Conservation (phyloP, 2,329 filamentous ascomycete genomes). For the Diaporthe capsici region DNA sequence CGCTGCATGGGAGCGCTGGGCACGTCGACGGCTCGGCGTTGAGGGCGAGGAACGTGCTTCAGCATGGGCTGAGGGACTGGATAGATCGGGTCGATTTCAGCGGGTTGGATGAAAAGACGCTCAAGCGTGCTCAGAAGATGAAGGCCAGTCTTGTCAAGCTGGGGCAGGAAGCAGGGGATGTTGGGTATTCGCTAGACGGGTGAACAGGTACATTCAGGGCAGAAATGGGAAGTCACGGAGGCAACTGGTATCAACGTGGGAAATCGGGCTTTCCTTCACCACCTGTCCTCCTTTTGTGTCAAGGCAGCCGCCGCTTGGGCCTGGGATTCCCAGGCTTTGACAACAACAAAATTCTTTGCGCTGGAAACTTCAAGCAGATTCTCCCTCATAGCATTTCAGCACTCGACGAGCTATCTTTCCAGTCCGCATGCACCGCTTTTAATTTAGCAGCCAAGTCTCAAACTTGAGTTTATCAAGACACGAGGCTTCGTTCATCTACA, state of each 20-base stretch:
- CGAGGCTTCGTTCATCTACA: too few species aligned
- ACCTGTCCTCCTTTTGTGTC: not conserved
- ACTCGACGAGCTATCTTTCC: not conserved
- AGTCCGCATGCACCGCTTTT: not conserved
- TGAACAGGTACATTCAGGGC: constrained; percentile 37
- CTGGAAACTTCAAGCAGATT: not conserved
- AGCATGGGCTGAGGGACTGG: constrained; percentile 78
- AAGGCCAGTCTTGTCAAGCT: constrained; percentile 71
- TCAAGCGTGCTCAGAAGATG: constrained; percentile 71
- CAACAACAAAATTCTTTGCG: not conserved
- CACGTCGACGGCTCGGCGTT: constrained; percentile 66
- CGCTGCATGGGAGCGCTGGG: constrained; percentile 78
- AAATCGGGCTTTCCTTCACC: not conserved
- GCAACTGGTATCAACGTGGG: not conserved
- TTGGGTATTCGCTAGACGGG: constrained; percentile 72
- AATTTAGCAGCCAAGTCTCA: too few species aligned
- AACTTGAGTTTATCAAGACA: too few species aligned
- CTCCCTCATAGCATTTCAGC: not conserved
- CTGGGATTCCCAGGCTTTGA: not conserved
- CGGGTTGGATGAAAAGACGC: constrained; percentile 57
- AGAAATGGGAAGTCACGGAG: not conserved
- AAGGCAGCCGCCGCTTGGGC: not conserved
- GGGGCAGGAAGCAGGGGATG: constrained; percentile 70
- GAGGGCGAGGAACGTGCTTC: constrained; percentile 77
- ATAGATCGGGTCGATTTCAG: constrained; percentile 70